Evolutionary conservation across 2,329 filamentous ascomycete genomes (phyloP).

Genomic region (Colletotrichum eleusines): DNA sequence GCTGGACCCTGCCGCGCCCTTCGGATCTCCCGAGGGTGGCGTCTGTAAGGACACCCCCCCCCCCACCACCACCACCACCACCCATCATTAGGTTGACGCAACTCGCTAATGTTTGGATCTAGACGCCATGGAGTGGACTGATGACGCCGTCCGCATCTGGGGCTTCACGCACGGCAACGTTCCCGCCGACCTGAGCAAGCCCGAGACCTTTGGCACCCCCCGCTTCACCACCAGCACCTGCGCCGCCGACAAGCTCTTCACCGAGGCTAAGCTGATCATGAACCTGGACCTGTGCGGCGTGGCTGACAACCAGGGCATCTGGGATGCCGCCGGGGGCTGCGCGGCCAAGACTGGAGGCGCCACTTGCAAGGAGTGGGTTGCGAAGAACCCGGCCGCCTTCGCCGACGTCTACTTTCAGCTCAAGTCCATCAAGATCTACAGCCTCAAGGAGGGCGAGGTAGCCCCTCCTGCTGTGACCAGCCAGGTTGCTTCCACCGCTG

Average conservation of each 20-base stretch:
- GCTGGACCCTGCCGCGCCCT: conserved; percentile 54
- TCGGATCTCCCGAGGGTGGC: conserved; percentile 54
- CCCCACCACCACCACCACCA: no score
- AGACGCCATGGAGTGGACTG: conserved; percentile 73
- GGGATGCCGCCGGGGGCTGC: conserved; percentile 46
- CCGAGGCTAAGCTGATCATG: conserved; percentile 47
- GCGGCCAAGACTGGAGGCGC: conserved; percentile 42
- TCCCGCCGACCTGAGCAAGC: conserved; percentile 62
- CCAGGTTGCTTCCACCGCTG: neutral
- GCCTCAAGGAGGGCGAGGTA: conserved; percentile 42
- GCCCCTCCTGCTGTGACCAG: neutral
- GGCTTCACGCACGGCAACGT: conserved; percentile 69
- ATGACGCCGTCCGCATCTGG: conserved; percentile 71
- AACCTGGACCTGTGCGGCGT: conserved; percentile 75
- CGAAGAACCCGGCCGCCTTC: conserved; percentile 52
- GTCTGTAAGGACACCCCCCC: no score
- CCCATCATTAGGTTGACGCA: no score
- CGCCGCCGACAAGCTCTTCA: conserved; percentile 47
- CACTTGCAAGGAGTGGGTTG: conserved; percentile 54
- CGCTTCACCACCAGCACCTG: conserved; percentile 46
- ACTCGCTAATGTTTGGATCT: no score
- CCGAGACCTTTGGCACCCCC: conserved; percentile 46
- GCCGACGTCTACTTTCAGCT: conserved; percentile 60
- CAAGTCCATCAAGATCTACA: conserved; percentile 52
- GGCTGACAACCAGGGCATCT: conserved; percentile 58